phyloP scores from a whole-genome alignment of 2,329 filamentous ascomycete species.

The Epicoccum nigrum region DNA sequence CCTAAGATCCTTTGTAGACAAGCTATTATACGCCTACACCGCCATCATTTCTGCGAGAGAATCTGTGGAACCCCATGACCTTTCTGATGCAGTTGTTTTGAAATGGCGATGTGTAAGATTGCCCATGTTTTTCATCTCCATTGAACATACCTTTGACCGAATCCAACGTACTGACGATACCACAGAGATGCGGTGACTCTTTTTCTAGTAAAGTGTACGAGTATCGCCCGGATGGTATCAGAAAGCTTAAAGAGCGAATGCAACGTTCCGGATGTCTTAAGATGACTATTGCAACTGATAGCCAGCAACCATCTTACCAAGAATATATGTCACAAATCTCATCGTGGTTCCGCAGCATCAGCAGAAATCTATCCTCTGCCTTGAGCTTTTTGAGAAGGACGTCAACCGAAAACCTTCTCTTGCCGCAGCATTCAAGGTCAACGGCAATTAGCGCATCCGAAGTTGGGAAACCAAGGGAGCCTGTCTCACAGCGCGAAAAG shows the following conservation, averaged over 20 bases:
- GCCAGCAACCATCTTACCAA: neutral
- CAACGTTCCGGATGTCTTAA: neutral
- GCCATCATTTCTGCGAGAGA: neutral
- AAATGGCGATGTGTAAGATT: neutral
- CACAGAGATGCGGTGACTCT: neutral
- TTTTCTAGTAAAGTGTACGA: neutral
- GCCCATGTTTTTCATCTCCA: neutral
- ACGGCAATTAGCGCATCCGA: neutral
- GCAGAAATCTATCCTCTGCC: neutral
- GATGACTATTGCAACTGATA: neutral
- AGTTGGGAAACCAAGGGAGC: neutral
- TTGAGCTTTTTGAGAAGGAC: neutral
- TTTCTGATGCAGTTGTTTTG: neutral
- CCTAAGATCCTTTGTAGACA: no score
- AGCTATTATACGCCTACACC: no score
- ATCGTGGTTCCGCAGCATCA: neutral
- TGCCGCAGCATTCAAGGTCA: neutral
- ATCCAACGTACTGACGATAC: neutral
- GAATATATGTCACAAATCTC: neutral
- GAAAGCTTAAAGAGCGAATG: neutral
- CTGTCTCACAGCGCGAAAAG: neutral
- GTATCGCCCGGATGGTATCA: neutral
- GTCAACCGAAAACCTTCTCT: neutral
- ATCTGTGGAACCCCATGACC: neutral
- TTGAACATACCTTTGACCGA: neutral